Evolutionary conservation across 768 basidiomycete species (phyloP).

Genomic region (Termitomyces sp.): DNA sequence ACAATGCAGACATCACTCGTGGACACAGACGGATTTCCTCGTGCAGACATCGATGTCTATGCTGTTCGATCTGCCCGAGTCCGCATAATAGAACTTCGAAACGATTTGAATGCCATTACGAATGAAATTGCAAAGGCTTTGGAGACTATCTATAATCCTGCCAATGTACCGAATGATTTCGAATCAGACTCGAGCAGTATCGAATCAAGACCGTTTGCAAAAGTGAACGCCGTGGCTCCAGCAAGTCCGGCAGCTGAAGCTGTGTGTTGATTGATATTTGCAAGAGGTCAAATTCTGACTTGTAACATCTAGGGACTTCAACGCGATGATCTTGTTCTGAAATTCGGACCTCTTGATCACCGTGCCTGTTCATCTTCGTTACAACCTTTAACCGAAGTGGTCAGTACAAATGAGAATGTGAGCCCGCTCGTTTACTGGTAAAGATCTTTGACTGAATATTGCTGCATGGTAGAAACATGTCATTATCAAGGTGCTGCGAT

Average conservation of each 20-base stretch:
- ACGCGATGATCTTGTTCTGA: constrained; percentile 65
- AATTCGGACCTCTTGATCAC: constrained; percentile 63
- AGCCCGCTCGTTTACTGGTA: constrained; percentile 20
- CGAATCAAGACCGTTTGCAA: constrained; percentile 58
- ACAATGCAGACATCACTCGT: constrained; percentile 73
- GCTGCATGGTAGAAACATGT: constrained; percentile 47
- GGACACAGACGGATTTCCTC: constrained; percentile 85
- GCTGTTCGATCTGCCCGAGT: constrained; percentile 72
- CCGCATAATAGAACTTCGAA: constrained; percentile 74
- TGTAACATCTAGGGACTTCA: constrained; percentile 48
- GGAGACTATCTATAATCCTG: constrained; percentile 61
- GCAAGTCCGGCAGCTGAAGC: constrained; percentile 80
- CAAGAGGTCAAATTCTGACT: not conserved
- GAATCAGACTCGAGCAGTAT: constrained; percentile 6
- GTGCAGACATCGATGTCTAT: constrained; percentile 81
- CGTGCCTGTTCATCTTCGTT: constrained; percentile 48
- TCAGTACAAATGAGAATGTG: constrained; percentile 76
- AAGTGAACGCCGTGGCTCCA: constrained; percentile 75
- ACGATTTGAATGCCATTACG: constrained; percentile 67
- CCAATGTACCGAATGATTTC: constrained; percentile 17
- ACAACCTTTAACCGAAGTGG: constrained; percentile 68
- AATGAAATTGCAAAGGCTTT: constrained; percentile 64
- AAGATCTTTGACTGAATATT: not conserved
- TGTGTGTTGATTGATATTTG: constrained; percentile 35
- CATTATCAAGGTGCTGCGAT: constrained; percentile 51